phyloP scores from a whole-genome alignment of 2,329 filamentous ascomycete genomes.

The Calonectria naviculata region DNA sequence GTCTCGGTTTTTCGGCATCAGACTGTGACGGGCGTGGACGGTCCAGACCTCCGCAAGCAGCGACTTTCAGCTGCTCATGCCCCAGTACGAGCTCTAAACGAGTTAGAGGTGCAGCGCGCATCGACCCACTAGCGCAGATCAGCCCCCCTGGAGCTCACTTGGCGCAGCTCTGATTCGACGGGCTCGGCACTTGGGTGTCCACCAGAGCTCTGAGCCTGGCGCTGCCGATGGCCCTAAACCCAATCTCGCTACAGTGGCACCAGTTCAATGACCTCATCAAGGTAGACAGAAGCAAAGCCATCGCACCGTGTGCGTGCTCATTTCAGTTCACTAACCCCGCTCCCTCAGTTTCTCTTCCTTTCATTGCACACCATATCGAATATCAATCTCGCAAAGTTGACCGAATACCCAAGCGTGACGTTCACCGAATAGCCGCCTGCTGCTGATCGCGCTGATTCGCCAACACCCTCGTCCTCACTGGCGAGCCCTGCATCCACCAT shows the following conservation, averaged over 20 bases:
- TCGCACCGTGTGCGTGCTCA: background rate
- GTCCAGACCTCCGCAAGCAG: background rate
- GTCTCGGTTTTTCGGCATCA: background rate
- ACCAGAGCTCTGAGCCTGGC: background rate
- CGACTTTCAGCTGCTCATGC: background rate
- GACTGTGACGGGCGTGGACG: no score
- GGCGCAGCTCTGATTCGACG: slow-evolving; percentile 4
- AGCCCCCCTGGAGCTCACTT: background rate
- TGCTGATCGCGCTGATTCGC: background rate
- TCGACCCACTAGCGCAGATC: slow-evolving; percentile 17
- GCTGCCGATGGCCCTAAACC: slow-evolving; percentile 10
- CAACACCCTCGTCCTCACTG: background rate
- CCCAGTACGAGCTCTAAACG: background rate
- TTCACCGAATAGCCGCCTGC: background rate
- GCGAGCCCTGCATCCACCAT: slow-evolving; percentile 33
- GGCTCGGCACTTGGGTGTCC: background rate
- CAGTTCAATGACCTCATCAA: slow-evolving; percentile 20
- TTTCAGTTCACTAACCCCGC: slow-evolving; percentile 5
- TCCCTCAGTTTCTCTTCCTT: background rate
- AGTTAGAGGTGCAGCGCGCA: slow-evolving; percentile 11
- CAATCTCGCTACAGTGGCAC: slow-evolving; percentile 12
- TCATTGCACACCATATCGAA: background rate
- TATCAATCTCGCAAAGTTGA: background rate
- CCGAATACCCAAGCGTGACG: background rate
- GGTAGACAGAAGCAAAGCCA: background rate